Conservation (phyloP, 1,284 basidiomycete genomes). For the Trichosporon asahii region DNA sequence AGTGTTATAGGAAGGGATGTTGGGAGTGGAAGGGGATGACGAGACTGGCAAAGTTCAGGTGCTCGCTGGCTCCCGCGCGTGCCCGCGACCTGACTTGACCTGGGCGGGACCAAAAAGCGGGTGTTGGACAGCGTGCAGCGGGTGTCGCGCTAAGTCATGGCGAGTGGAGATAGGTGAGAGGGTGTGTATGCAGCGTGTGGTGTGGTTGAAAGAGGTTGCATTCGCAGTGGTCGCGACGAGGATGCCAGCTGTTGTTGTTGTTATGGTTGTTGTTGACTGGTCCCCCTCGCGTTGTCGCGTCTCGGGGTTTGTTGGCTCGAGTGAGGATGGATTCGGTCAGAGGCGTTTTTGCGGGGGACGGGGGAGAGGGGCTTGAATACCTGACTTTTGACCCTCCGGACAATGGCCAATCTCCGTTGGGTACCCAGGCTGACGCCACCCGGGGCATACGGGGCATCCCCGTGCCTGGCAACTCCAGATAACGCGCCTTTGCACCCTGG, state of each 20-base stretch:
- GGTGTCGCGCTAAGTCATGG: neutral
- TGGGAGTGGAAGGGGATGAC: neutral
- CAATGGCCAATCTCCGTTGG: neutral
- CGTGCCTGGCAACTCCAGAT: neutral
- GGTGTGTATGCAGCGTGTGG: neutral
- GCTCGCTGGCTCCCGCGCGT: slow-evolving; percentile 1
- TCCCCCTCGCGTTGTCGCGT: neutral
- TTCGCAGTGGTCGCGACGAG: neutral
- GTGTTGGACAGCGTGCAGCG: neutral
- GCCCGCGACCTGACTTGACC: neutral
- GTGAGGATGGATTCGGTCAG: neutral
- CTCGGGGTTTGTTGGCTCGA: too few relatives aligned
- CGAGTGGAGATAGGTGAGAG: neutral
- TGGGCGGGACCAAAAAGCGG: neutral
- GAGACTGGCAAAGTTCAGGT: neutral
- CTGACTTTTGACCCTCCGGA: slow-evolving; percentile 7
- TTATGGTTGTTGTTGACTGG: neutral
- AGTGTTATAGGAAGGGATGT: too few relatives aligned
- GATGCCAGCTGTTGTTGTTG: neutral
- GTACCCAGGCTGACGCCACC: neutral
- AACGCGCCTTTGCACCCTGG: neutral
- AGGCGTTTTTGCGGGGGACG: neutral
- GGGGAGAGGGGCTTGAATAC: neutral
- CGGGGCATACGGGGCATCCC: too few relatives aligned
- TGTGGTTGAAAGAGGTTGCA: neutral